Evolutionary conservation across 495 filamentous ascomycete species (phyloP).

Genomic region (Haplographium delicatum): DNA sequence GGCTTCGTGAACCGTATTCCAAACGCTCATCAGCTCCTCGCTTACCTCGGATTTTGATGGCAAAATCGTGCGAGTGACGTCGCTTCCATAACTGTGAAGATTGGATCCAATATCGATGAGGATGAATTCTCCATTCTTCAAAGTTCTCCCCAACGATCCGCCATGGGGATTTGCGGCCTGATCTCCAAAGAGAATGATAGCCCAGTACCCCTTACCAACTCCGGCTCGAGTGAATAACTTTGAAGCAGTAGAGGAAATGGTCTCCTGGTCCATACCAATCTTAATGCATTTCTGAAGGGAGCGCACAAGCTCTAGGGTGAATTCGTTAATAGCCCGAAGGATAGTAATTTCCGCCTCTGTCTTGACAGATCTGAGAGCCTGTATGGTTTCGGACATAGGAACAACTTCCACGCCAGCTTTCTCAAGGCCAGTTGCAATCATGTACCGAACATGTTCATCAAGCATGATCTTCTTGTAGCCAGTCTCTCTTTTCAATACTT

Average conservation of each 20-base stretch:
- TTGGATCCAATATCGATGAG: slow-evolving; percentile 28
- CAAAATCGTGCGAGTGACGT: slow-evolving; percentile 27
- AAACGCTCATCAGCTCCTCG: slow-evolving; percentile 24
- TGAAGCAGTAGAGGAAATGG: slow-evolving; percentile 12
- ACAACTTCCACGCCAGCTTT: slow-evolving; percentile 21
- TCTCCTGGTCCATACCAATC: slow-evolving; percentile 26
- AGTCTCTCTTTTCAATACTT: slow-evolving; percentile 18
- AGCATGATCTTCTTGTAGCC: slow-evolving; percentile 25
- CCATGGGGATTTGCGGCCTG: slow-evolving; percentile 27
- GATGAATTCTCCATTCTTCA: slow-evolving; percentile 24
- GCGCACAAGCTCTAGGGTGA: slow-evolving; percentile 22
- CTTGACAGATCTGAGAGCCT: slow-evolving; percentile 25
- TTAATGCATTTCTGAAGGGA: slow-evolving; percentile 25
- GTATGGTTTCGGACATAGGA: slow-evolving; percentile 19
- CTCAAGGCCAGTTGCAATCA: slow-evolving; percentile 26
- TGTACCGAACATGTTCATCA: slow-evolving; percentile 27
- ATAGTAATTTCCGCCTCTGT: slow-evolving; percentile 23
- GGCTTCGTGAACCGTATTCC: slow-evolving; percentile 22
- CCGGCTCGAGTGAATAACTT: slow-evolving; percentile 24
- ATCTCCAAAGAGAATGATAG: slow-evolving; percentile 26
- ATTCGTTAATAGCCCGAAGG: slow-evolving; percentile 23
- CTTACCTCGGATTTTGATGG: slow-evolving; percentile 13
- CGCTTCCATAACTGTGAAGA: slow-evolving; percentile 28
- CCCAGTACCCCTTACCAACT: slow-evolving; percentile 24
- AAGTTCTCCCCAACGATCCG: slow-evolving; percentile 17